Conservation (phyloP, 331 rosid genomes). For the Pyracantha coccinea region DNA sequence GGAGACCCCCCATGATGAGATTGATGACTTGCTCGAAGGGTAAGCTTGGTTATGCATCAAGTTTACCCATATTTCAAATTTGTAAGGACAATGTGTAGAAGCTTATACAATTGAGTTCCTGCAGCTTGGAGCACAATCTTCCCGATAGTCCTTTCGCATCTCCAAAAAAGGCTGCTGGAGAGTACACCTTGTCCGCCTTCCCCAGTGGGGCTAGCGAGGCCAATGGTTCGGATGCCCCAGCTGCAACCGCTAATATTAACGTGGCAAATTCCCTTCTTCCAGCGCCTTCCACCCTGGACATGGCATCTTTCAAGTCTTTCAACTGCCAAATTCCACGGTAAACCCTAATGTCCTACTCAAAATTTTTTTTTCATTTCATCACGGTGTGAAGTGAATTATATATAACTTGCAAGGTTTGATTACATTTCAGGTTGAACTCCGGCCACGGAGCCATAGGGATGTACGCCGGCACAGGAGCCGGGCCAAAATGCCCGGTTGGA, state of each 20-base stretch:
- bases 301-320: slow-evolving; percentile 66
- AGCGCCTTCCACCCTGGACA: slow-evolving; percentile 52
- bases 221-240: slow-evolving; percentile 30
- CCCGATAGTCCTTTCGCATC: slow-evolving; percentile 97
- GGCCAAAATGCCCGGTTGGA: slow-evolving; percentile 64
- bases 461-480: slow-evolving; percentile 68
- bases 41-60: slow-evolving; percentile 1
- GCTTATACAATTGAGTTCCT: slow-evolving; percentile 22
- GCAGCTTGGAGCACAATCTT: slow-evolving; percentile 94
- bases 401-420: not conserved
- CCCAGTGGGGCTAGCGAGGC: slow-evolving; percentile 26
- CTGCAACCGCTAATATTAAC: slow-evolving; percentile 34
- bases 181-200: slow-evolving; percentile 28
- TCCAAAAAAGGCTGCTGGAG: slow-evolving; percentile 64
- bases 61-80: no score
- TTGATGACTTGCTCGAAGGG: slow-evolving; percentile 55
- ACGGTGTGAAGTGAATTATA: not conserved
- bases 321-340: slow-evolving; percentile 93
- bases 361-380: not conserved
- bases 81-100: slow-evolving; percentile 8
- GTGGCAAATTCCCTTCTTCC: slow-evolving; percentile 38
- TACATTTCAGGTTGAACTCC: slow-evolving; percentile 64
- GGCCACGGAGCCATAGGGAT: slow-evolving; percentile 81
- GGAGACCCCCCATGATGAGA: slow-evolving; percentile 37
- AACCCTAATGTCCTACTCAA: not conserved